Evolutionary conservation across 2,329 filamentous ascomycete genomes (phyloP), one percentile per base, ranked within the genome.

Genomic region (Aspergillus floridensis): DNA sequence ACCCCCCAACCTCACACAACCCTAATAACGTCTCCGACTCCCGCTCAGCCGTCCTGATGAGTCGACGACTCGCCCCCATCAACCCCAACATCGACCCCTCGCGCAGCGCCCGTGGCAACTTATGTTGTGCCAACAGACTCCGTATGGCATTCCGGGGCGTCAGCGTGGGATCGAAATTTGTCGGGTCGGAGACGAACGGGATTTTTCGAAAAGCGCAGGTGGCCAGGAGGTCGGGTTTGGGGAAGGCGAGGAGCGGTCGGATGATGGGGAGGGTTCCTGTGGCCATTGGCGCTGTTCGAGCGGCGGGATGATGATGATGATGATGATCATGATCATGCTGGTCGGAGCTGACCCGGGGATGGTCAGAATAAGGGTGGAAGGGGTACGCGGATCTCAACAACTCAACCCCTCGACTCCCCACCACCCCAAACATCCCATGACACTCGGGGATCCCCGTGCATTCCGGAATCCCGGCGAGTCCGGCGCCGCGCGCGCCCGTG

Each of bases 121-220:
- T 69, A 59, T 87, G 76, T 4, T 82, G 75, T 26, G 80, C 76
- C 21, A 85, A 81, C 48, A 96, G 73, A 71, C 89, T 79, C 32
- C 93, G 86, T 41, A 97, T 80, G 0, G 93, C 87, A 69, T 99
- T 99, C 41, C 95, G 85, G 49, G 82, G 76, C 0, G 95, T 96
- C 59, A 96, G 77, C 0, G 88, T 92, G 8, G 81, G 82, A 68
- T 97, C 89, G 16, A 80, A 74, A 70, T 99, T 99, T 1, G 93
- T 97, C 47, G 81, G 78, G 72, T 99, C 95, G 71, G 95, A 91
- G 63, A 92, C 90, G 89, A 91, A 98, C 0, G 79, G 76, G 10
- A 96, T 77, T 0, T 80, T 76, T 64, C 87, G 83, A n/a, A 83
- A 79, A 61, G 87, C 74, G 69, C 93, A 97, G 86, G 91, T 62